Evolutionary conservation across 257 asterid species (phyloP), one percentile per base, ranked within the genome.

Genomic region (Solanum appendiculatum): DNA sequence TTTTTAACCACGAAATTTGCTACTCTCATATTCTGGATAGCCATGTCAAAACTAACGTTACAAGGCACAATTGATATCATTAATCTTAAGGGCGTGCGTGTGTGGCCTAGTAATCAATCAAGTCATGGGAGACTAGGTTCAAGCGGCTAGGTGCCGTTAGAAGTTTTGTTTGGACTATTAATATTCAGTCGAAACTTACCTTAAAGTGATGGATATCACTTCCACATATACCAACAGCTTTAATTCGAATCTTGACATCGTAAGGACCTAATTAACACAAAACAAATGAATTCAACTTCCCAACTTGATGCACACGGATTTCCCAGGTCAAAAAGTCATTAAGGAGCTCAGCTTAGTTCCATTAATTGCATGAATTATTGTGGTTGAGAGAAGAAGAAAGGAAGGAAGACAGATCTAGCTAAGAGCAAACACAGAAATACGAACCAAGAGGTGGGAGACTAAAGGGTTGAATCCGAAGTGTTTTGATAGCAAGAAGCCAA

Each of bases 151-250:
- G 73, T 5, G 37, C 36, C 2, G 73, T 42, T 42, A 11, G 3
- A 40, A n/a, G 12, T 78, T 42, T 14, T 63, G 0, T 56, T 33
- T 63, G 10, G 18, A 37, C n/a, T 46, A 46, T 12, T 14, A 14
- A 13, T 31, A 51, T 56, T 31, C 40, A 16, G 74, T 15, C 7
- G 39, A n/a, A 83, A 83, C 68, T 88, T 83, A 96, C 98, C 99
- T 93, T 96, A 92, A 93, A 95, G 89, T 92, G 92, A 90, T 95
- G 98, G 90, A 96, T 97, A 93, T 96, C 99, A 90, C 99, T 96
- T 85, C 99, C 98, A 89, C 98, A 96, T 54, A 96, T 96, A 39
- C 99, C 99, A 78, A 96, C 98, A 89, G 98, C 98, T 91, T 94
- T 95, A 92, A 96, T 93, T 81, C 96, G 90, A 88, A 96, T 92